These are phyloP conservation scores for Trametes gibbosa DNA, from an alignment of 768 basidiomycete species.

Conservation along the genomic window DNA sequence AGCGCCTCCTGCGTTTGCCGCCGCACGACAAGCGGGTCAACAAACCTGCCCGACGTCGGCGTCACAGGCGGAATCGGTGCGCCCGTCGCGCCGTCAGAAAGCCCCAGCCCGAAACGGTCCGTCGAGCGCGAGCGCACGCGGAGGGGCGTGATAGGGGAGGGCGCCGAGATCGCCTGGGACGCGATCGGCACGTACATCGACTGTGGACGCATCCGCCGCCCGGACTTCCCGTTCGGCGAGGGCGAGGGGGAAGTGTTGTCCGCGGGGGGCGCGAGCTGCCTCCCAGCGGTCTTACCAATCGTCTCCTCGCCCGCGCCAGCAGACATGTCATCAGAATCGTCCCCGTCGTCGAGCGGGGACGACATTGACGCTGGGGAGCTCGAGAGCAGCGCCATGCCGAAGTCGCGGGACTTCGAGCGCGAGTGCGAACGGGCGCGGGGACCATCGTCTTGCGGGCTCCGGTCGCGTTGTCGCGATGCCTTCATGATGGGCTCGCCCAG, in stretches of 20 bases:
- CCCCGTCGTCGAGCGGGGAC: conserved; percentile 24
- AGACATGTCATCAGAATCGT: conserved; percentile 38
- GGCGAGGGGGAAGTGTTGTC: conserved; percentile 22
- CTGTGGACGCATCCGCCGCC: conserved; percentile 48
- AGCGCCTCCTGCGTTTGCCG: conserved; percentile 54
- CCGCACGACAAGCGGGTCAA: conserved; percentile 73
- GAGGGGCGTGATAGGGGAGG: conserved; percentile 28
- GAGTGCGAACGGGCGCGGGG: conserved; percentile 23
- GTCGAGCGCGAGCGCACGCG: conserved; percentile 40
- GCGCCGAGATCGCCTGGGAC: conserved; percentile 25
- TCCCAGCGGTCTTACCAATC: conserved; percentile 50
- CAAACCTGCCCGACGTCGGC: conserved; percentile 52
- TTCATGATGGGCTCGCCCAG: conserved; percentile 68
- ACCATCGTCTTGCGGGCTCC: conserved; percentile 28
- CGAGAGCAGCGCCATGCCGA: conserved; percentile 46
- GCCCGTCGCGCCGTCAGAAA: conserved; percentile 14
- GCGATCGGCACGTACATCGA: conserved; percentile 46
- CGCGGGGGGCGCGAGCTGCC: conserved; percentile 20
- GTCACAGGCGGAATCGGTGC: conserved; percentile 23
- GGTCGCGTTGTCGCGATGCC: conserved; percentile 24
- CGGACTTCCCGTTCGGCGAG: conserved; percentile 26
- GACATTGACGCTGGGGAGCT: conserved; percentile 32
- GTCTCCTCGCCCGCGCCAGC: conserved; percentile 50
- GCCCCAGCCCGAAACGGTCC: conserved; percentile 25
- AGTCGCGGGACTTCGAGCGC: conserved; percentile 27